Percentiles rank a stretch among this genome's conserved stretches.
Evolutionary conservation across 139 green algal genomes (phyloP).

Genomic region (Chlamydomonas applanata): DNA sequence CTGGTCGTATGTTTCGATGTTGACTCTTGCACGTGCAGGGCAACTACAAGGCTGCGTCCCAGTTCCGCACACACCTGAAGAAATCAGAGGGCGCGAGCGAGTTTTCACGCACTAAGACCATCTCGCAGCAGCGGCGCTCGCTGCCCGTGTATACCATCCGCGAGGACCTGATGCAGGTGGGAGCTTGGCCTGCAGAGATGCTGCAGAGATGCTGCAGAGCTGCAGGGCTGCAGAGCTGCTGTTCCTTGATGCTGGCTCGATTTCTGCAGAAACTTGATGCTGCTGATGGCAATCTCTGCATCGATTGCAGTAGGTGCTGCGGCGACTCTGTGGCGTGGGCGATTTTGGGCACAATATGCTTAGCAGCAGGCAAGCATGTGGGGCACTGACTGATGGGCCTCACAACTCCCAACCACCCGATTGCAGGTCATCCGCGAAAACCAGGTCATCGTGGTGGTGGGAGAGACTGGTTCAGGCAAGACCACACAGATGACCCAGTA

Average conservation of each 20-base stretch:
- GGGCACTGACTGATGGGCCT: too few species aligned
- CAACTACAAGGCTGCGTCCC: conserved; percentile 44
- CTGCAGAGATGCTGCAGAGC: background rate
- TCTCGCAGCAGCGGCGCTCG: conserved; percentile 84
- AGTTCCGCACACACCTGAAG: conserved; percentile 88
- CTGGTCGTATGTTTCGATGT: background rate
- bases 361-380: too few species aligned
- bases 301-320: too few species aligned
- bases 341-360: too few species aligned
- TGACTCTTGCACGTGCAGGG: background rate
- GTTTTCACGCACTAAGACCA: conserved; percentile 88
- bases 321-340: too few species aligned
- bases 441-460: conserved; percentile 94
- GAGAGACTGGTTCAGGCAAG: conserved; percentile 97
- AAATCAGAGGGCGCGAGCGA: conserved; percentile 78
- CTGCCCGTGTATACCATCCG: conserved; percentile 86
- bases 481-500: conserved; percentile 98
- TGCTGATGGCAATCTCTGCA: too few species aligned
- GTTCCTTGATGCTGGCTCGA: too few species aligned
- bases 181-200: too few species aligned
- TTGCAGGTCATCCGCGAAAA: conserved; percentile 90
- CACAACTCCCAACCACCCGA: background rate
- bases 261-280: too few species aligned
- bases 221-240: background rate
- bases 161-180: conserved; percentile 75